These are phyloP conservation scores for Brassica hybrid DNA, from an alignment of 441 rosid genomes.

Conservation along the genomic window DNA sequence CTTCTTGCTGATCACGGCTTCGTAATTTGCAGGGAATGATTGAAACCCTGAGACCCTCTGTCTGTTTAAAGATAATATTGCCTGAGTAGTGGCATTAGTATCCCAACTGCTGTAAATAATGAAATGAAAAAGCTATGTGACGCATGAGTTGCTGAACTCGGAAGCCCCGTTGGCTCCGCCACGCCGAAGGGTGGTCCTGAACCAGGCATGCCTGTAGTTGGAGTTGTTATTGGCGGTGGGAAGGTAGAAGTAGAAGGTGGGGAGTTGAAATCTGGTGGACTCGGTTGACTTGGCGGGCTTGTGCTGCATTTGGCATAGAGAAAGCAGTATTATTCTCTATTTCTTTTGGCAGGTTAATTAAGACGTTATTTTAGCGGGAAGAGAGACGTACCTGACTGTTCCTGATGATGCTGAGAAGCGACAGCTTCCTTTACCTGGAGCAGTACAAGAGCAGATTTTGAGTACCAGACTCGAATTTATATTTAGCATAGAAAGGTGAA, in stretches of 20 bases:
- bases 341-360: constrained; percentile 19
- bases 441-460: constrained; percentile 23
- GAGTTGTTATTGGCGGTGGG: constrained; percentile 57
- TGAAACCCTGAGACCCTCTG: constrained; percentile 31
- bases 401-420: constrained; percentile 41
- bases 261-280: constrained; percentile 49
- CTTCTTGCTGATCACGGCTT: constrained; percentile 46
- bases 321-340: constrained; percentile 26
- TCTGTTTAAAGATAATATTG: constrained; percentile 38
- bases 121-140: no score
- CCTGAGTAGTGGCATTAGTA: constrained; percentile 49
- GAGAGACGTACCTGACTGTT: constrained; percentile 62
- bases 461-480: constrained; percentile 25
- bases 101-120: constrained; percentile 48
- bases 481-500: constrained; percentile 1
- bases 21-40: constrained; percentile 39
- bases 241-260: constrained; percentile 48
- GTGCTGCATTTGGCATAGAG: constrained; percentile 51
- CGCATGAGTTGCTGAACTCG: no score
- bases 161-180: no score
- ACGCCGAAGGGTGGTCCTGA: constrained; percentile 35
- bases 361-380: constrained; percentile 14
- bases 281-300: constrained; percentile 54
- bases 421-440: constrained; percentile 73
- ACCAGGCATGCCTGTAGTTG: constrained; percentile 52